Base-by-base conservation (phyloP, 2,329 filamentous ascomycete species). In the Exutisphaerella laricina region DNA sequence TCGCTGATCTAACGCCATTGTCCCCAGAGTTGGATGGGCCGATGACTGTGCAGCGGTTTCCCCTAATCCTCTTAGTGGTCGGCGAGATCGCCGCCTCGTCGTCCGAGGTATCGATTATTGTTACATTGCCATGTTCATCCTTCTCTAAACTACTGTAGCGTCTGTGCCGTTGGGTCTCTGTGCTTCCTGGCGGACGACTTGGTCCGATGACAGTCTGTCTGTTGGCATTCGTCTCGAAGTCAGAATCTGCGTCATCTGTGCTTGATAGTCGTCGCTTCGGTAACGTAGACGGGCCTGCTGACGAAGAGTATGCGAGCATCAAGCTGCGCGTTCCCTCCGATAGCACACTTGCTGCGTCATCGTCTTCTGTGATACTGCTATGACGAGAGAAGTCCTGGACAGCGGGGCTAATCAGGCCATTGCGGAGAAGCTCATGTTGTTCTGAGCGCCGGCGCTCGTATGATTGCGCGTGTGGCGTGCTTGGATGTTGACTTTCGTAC, bases 271-370 rank as follows among this genome's bases (percentile, higher is more conserved):
- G 14, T 9, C 23, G 43, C 20, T 26, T 41, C 3, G 43, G 43
- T 7, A 32, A 42, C n/a, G 42, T 33, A 7, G 31, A 32, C 21
- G 25, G 25, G 13, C 42, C 16, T 22, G 39, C 30, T 2, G 41
- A 38, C 2, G 49, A 47, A n/a, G n/a, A n/a, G 40, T 56, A 56
- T 39, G 49, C 50, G 16, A 45, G 36, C 13, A 55, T 54, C 42
- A 57, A 50, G 42, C 47, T 42, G 45, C 45, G 49, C 37, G 44
- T 49, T 8, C 36, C 46, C 34, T 45, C 49, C 25, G 51, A 51
- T 32, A 47, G 33, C 25, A 51, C 45, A 37, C 48, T 49, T 23
- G 45, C 45, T 17, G 37, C 31, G 16, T 50, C 51, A 21, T 48
- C 43, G 28, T 37, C 43, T 13, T 39, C 28, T 7, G 16, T 25